Evolutionary conservation across 331 rosid species (phyloP), one percentile per base, ranked within the genome.

Genomic region (Cydonia oblonga): DNA sequence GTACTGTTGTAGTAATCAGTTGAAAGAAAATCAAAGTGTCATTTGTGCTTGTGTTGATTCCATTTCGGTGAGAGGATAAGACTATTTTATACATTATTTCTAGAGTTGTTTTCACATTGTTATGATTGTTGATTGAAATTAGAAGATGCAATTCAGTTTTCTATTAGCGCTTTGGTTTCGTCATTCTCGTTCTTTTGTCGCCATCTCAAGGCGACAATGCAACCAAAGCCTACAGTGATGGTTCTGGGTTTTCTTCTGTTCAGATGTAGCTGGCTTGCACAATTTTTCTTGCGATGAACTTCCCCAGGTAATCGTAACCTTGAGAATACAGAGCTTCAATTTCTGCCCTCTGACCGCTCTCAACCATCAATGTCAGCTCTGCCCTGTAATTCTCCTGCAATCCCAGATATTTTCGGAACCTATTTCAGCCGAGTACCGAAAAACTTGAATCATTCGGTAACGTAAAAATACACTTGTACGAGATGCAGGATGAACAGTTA

Each of bases 271-370:
- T 86, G 66, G 92, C 86, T 70, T 89, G 98, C n/a, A 89, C 93
- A 67, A 93, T 84, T 76, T 87, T 90, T 66, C 84, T 87, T 53
- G 88, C 96, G 3, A 93, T 69, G 79, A 87, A 93, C 87, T 89
- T 93, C 24, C 88, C 92, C 73, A 91, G 76, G 79, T 78, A 86
- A 78, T 82, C 92, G 40, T 86, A 93, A 30, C 98, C 95, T 26
- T 85, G 89, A 49, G 74, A 88, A 70, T 90, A 88, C 35, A 91
- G 81, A 49, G 98, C 96, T 82, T 93, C 97, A 26, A 93, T 84
- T 83, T 93, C 98, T 51, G 95, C 96, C 80, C 87, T 82, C 33
- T 68, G 81, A n/a, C 95, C 89, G 10, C 82, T 78, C 64, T 84
- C 84, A 82, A 90, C 85, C 98, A 90, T 90, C 24, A 80, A 70